phyloP scores from a whole-genome alignment of 148 eudicot species.

The Amaranthus cruentus region DNA sequence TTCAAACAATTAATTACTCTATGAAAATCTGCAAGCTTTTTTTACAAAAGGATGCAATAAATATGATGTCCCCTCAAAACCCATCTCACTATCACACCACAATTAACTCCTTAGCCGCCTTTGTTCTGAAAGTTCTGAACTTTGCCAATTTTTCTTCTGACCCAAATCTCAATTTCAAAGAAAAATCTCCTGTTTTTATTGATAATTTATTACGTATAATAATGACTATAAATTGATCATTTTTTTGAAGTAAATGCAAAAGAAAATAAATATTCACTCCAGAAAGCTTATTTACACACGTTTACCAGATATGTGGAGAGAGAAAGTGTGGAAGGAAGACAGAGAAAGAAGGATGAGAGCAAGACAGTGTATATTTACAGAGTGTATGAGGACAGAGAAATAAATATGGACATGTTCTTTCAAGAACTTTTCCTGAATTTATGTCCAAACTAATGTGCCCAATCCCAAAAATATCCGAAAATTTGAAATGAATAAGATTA shows the following conservation, averaged over 20 bases:
- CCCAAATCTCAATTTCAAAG: slow-evolving; percentile 31
- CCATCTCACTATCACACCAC: slow-evolving; percentile 22
- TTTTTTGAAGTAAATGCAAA: slow-evolving; percentile 2
- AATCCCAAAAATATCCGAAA: too few relatives aligned
- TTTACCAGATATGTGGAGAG: slow-evolving; percentile 10
- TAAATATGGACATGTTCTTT: slow-evolving; percentile 14
- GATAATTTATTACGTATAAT: slow-evolving; percentile 3
- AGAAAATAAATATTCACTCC: background rate
- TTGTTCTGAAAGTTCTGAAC: slow-evolving; percentile 21
- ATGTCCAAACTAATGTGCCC: background rate
- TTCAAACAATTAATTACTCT: background rate
- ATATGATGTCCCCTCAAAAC: slow-evolving; percentile 31
- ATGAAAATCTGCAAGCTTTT: background rate
- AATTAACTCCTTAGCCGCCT: slow-evolving; percentile 47
- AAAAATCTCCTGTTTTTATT: slow-evolving; percentile 8
- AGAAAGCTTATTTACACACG: slow-evolving; percentile 6
- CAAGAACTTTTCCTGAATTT: slow-evolving; percentile 31
- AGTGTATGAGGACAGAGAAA: slow-evolving; percentile 22
- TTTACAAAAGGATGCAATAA: slow-evolving; percentile 13
- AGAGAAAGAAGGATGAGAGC: slow-evolving; percentile 18
- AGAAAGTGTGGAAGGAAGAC: background rate
- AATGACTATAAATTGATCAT: background rate
- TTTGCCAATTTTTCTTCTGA: slow-evolving; percentile 1
- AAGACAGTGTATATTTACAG: slow-evolving; percentile 33
- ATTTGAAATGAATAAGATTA: too few relatives aligned